Percentiles rank a stretch among this genome's conserved stretches.
These are phyloP conservation scores for Puccinia sorghi DNA, from an alignment of 1,284 basidiomycete genomes.

Conservation along the genomic window DNA sequence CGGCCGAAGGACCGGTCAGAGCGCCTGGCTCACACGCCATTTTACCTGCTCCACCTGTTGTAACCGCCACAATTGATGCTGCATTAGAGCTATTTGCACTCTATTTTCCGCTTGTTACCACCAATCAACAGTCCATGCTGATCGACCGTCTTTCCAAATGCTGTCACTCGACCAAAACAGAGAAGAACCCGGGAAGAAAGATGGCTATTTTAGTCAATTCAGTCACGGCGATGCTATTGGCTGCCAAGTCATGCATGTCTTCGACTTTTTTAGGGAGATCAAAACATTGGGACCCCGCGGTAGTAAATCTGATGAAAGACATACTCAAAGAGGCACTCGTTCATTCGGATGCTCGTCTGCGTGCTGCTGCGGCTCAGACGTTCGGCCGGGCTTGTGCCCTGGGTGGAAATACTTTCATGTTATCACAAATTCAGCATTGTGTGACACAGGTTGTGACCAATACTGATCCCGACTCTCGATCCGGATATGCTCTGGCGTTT, in stretches of 20 bases:
- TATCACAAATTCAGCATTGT: conserved; percentile 82
- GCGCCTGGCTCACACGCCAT: conserved; percentile 14
- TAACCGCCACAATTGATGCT: conserved; percentile 82
- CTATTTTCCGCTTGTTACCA: conserved; percentile 73
- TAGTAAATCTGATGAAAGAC: conserved; percentile 44
- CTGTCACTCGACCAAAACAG: conserved; percentile 74
- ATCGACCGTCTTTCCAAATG: conserved; percentile 65
- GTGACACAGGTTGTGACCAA: conserved; percentile 97
- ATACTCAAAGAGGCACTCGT: conserved; percentile 68
- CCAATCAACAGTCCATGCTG: conserved; percentile 68
- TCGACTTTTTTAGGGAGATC: conserved; percentile 31
- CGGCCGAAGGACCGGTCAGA: conserved; percentile 32
- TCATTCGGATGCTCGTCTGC: conserved; percentile 75
- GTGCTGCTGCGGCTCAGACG: conserved; percentile 80
- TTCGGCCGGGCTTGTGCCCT: conserved; percentile 83
- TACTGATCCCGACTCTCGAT: conserved; percentile 85
- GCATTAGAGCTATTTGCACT: conserved; percentile 83
- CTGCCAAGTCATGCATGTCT: conserved; percentile 62
- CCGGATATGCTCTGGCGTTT: conserved; percentile 90
- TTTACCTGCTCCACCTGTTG: conserved; percentile 71
- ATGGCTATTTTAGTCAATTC: conserved; percentile 83
- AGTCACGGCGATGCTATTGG: conserved; percentile 74
- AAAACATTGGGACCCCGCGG: conserved; percentile 26
- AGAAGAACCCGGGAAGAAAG: conserved; percentile 84
- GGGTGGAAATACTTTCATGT: conserved; percentile 80